Evolutionary conservation across 2,329 filamentous ascomycete species (phyloP), one percentile per base, ranked within the genome.

Genomic region (Amylocarpus encephaloides): DNA sequence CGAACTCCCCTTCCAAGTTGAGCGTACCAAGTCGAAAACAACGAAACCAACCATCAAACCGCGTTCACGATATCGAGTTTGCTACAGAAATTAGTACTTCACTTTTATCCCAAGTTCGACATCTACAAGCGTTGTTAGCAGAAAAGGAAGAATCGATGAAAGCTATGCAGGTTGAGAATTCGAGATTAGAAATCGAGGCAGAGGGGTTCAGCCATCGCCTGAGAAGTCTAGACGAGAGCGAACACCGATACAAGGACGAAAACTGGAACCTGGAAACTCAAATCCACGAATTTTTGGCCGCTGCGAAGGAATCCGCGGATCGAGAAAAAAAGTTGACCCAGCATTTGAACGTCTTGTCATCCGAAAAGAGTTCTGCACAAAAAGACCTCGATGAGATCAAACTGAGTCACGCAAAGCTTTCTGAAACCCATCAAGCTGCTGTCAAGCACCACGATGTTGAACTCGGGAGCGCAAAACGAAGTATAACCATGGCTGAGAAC

Each of bases 71-170:
- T 64, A 95, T 98, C 64, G 90, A 96, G 62, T 95, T 98, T 64
- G 93, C 92, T n/a, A 91, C 93, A 45, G 92, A 98, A 66, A 96
- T 98, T 62, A 96, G 90, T 64, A 95, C 89, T 5, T 95, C 90
- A 1, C 76, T 98, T 46, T 84, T 98, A 46, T 83, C 86, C n/a
- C 93, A 97, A 70, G 87, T 98, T 45, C 85, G 93, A 55, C 90
- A 93, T 65, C 71, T 98, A 48, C 93, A 98, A 68, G 78, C 83
- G 2, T 75, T 95, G 13, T 77, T 98, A 10, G 79, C 85, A 0
- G 90, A 97, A 70, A 87, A 89, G 59, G 93, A 98, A 56, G 91
- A 95, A 46, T 78, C 88, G 42, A 73, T 96, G 58, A 91, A 87
- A 66, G 77, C 83, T 15, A 75, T 83, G 54, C 86, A 86, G 59